A percentile compares a stretch with the other conserved stretches of the same genome.
These are phyloP conservation scores for Thelephora ganbajun DNA, from an alignment of 768 basidiomycete species.

Conservation along the genomic window DNA sequence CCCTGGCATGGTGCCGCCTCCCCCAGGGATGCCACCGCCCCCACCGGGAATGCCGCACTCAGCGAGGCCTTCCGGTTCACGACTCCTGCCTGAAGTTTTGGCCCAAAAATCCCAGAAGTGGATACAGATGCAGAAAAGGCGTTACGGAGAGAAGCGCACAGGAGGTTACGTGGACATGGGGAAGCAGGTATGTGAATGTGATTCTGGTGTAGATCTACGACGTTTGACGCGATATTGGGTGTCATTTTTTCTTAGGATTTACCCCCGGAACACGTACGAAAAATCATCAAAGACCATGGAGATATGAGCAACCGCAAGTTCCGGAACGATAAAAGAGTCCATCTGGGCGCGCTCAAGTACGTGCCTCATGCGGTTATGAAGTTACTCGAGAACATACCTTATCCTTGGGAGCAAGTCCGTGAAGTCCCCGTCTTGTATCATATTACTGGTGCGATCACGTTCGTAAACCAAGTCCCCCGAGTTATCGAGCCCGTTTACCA, in stretches of 20 bases:
- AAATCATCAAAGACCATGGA: conserved; percentile 99
- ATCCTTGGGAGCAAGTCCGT: conserved; percentile 98
- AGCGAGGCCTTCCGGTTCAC: conserved; percentile 22
- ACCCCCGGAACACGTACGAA: conserved; percentile 94
- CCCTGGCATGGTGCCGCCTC: conserved; percentile 28
- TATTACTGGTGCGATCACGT: conserved; percentile 98
- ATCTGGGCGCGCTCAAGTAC: conserved; percentile 95
- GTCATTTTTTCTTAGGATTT: conserved; percentile 46
- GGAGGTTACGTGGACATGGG: conserved; percentile 87
- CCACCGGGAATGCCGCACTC: conserved; percentile 18
- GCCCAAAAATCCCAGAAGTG: conserved; percentile 93
- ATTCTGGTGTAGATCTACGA: neutral
- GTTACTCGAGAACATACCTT: conserved; percentile 94
- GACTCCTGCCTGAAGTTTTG: conserved; percentile 54
- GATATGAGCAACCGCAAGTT: conserved; percentile 99
- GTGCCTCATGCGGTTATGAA: conserved; percentile 99
- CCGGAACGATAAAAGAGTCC: conserved; percentile 97
- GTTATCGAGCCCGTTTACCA: conserved; percentile 97
- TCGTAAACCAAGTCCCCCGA: conserved; percentile 95
- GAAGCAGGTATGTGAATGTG: conserved; percentile 53
- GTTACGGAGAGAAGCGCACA: conserved; percentile 84
- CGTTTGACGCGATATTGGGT: conserved; percentile 3
- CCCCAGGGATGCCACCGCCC: conserved; percentile 21
- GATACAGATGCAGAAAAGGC: conserved; percentile 85
- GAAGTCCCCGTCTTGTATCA: conserved; percentile 98